Evolutionary conservation across 2,329 filamentous ascomycete species (phyloP).

Genomic region (Aureobasidium sp.): DNA sequence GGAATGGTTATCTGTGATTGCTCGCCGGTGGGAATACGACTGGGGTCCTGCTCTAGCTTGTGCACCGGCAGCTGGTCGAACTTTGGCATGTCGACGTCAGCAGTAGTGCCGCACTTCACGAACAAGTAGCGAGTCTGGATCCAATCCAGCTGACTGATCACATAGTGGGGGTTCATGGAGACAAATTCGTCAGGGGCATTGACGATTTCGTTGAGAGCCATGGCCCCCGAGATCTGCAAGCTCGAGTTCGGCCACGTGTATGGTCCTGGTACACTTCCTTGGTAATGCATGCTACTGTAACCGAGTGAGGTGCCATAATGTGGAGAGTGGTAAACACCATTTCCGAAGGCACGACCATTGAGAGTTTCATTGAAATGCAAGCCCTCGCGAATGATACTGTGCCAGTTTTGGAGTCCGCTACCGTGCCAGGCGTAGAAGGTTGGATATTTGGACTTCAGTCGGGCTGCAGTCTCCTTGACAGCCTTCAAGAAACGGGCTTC

Average conservation of each 20-base stretch:
- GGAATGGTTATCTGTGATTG: constrained; percentile 42
- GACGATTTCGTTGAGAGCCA: constrained; percentile 80
- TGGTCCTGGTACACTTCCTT: neutral
- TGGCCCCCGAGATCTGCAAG: constrained; percentile 51
- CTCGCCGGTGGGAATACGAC: constrained; percentile 35
- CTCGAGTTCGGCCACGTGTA: constrained; percentile 59
- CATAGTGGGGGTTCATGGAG: constrained; percentile 53
- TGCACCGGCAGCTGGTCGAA: constrained; percentile 16
- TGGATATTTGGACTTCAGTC: constrained; percentile 45
- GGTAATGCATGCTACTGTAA: constrained; percentile 37
- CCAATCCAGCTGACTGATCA: constrained; percentile 73
- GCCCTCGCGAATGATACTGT: constrained; percentile 78
- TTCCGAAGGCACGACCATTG: constrained; percentile 64
- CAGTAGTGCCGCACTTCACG: constrained; percentile 36
- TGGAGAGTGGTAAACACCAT: constrained; percentile 76
- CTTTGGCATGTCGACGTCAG: constrained; percentile 16
- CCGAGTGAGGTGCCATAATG: constrained; percentile 49
- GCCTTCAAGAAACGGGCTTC: constrained; percentile 66
- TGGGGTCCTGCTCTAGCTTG: constrained; percentile 34
- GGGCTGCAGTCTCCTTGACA: constrained; percentile 42
- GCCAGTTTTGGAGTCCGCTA: constrained; percentile 71
- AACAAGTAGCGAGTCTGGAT: constrained; percentile 86
- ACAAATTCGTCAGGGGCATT: constrained; percentile 62
- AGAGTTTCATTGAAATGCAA: constrained; percentile 59
- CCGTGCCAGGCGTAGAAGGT: constrained; percentile 87